These are phyloP conservation scores for Lomentospora prolificans DNA, from an alignment of 2,329 filamentous ascomycete genomes.

Conservation along the genomic window DNA sequence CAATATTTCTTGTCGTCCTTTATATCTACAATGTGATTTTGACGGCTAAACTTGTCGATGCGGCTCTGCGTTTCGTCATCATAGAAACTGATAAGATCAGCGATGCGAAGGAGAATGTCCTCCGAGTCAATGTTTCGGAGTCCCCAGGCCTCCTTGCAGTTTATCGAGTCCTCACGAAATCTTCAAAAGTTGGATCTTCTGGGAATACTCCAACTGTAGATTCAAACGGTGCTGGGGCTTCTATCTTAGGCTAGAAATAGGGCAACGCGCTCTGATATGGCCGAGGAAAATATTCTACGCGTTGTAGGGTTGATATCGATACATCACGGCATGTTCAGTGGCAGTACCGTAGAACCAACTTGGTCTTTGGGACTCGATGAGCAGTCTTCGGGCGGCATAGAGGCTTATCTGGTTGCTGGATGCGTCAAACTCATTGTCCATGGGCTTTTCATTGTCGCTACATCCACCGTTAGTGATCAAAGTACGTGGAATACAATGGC, in stretches of 20 bases:
- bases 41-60: not conserved
- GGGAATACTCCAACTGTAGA: not conserved
- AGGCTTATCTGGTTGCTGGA: not conserved
- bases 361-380: constrained; percentile 21
- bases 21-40: not conserved
- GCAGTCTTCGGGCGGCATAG: constrained; percentile 9
- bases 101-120: constrained; percentile 41
- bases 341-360: constrained; percentile 30
- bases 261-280: constrained; percentile 31
- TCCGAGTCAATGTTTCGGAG: constrained; percentile 42
- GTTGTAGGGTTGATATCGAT: constrained; percentile 37
- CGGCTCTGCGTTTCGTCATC: constrained; percentile 17
- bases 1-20: not conserved
- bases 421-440: not conserved
- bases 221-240: not conserved
- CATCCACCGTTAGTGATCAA: not conserved
- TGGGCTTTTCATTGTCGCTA: not conserved
- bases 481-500: constrained; percentile 41
- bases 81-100: constrained; percentile 51
- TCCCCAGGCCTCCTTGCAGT: constrained; percentile 50
- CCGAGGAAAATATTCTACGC: constrained; percentile 35
- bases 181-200: constrained; percentile 11
- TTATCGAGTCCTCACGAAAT: constrained; percentile 11
- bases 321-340: constrained; percentile 37
- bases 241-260: constrained; percentile 17